Base-by-base conservation (phyloP, 108 stramenopile species). In the Cyclotella baltica region DNA sequence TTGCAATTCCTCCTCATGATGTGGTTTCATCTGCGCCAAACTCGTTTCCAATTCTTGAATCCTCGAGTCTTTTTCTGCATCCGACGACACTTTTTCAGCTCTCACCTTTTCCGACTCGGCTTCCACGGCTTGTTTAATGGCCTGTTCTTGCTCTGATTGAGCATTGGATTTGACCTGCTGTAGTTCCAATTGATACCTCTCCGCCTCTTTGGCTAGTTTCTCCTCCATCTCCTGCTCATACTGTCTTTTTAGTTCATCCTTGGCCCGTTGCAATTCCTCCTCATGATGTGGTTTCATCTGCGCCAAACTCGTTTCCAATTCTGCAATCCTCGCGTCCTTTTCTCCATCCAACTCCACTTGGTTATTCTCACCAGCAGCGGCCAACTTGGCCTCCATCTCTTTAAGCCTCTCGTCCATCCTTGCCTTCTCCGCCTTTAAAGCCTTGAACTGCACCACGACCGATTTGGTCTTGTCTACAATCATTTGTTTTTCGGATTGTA, bases 241-340 rank as follows among this genome's bases (percentile, higher is more conserved):
- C n/a, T 73, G 31, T 62, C 80, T 56, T 23, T 46, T 58, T 31
- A 83, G 75, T 37, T 78, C 63, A 6, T 72, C 71, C 71, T 81
- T 88, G 34, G 88, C 71, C 29, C 67, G 62, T 40, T 80, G 76
- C 47, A 83, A 34, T 70, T 89, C 91, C 29, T 76, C 56, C 37
- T 28, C 53, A 25, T 81, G 80, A 0, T 69, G 36, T 16, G 67
- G 50, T 62, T 69, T 68, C 35, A 77, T 28, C 3, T 80, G 64
- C 20, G 65, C 56, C 25, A 80, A 37, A n/a, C 72, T 73, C 3
- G 40, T 58, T 67, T 80, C 78, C 78, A 80, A 68, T 55, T 72
- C 65, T 51, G 68, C 57, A 22, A 73, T 75, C 28, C 73, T 62
- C 43, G 23, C 63, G 34, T 85, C 69, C 56, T 79, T 78, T 52